Conservation (phyloP, 768 basidiomycete species). For the Suillus luteus region DNA sequence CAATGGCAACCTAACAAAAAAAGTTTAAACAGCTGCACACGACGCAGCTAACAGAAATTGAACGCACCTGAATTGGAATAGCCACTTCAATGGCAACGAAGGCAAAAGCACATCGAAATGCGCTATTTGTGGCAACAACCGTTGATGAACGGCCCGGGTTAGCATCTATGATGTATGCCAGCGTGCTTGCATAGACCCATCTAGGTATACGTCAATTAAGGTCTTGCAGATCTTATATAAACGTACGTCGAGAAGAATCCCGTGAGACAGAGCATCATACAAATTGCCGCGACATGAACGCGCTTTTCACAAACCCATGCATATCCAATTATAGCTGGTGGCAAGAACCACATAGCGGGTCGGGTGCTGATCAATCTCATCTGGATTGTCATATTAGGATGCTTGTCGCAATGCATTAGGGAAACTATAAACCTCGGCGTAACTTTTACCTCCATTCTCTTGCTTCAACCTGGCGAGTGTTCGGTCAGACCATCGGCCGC, state of each 20-base stretch:
- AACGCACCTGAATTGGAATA: constrained; percentile 58
- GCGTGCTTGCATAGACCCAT: constrained; percentile 59
- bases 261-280: constrained; percentile 65
- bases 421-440: constrained; percentile 53
- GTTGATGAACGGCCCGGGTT: constrained; percentile 76
- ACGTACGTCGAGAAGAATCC: constrained; percentile 73
- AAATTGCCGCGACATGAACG: constrained; percentile 63
- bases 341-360: constrained; percentile 47
- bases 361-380: constrained; percentile 68
- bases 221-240: neutral
- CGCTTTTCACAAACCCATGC: constrained; percentile 70
- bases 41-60: neutral
- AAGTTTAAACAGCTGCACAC: constrained; percentile 21
- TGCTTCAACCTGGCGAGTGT: constrained; percentile 43
- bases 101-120: constrained; percentile 64
- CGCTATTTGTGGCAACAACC: constrained; percentile 71
- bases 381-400: constrained; percentile 33
- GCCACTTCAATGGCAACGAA: constrained; percentile 71
- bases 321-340: constrained; percentile 60
- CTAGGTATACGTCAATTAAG: constrained; percentile 24
- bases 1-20: constrained; percentile 3
- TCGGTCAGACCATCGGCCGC: constrained; percentile 54
- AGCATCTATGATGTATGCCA: constrained; percentile 83
- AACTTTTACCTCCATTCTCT: constrained; percentile 43
- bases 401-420: neutral